phyloP scores from a whole-genome alignment of 2,329 filamentous ascomycete genomes.

The Colletotrichum gigasporum region DNA sequence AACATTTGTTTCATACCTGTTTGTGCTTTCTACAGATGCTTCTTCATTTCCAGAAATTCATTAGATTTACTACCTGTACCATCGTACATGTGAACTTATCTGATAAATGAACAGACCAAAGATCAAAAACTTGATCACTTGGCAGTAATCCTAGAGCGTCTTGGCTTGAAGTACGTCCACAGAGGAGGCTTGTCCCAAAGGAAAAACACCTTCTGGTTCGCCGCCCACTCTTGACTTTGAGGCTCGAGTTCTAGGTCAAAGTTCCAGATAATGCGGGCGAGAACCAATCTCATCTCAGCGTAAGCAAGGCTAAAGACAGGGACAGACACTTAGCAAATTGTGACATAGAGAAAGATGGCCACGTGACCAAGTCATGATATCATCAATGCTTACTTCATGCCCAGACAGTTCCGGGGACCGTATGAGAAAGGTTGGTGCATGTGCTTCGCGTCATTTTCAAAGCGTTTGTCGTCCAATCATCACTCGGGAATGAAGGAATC shows the following conservation, averaged over 20 bases:
- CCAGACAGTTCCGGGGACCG: conserved; percentile 19
- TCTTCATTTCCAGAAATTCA: too few species aligned
- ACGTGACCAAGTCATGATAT: too few species aligned
- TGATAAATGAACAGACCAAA: too few species aligned
- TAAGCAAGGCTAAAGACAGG: conserved; percentile 53
- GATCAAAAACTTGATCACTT: too few species aligned
- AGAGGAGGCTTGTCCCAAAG: conserved; percentile 46
- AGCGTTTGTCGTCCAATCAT: conserved; percentile 42
- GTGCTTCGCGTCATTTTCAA: conserved; percentile 4
- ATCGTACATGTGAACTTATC: too few species aligned
- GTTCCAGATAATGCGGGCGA: conserved; percentile 57
- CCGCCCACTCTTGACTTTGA: conserved; percentile 47
- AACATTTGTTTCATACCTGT: too few species aligned
- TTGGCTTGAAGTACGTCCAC: conserved; percentile 7
- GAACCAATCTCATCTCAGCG: conserved; percentile 59
- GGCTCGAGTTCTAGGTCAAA: conserved; percentile 55
- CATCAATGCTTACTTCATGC: conserved; percentile 36
- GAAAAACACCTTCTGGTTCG: conserved; percentile 46
- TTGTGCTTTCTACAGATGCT: too few species aligned
- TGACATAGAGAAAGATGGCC: conserved; percentile 6
- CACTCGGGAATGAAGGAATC: conserved; percentile 57
- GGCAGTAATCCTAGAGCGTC: too few species aligned
- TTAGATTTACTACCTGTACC: too few species aligned
- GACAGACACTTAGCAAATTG: neutral
- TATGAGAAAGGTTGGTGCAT: conserved; percentile 19